phyloP scores from a whole-genome alignment of 2,329 filamentous ascomycete genomes.

The Paecilomyces variotii region DNA sequence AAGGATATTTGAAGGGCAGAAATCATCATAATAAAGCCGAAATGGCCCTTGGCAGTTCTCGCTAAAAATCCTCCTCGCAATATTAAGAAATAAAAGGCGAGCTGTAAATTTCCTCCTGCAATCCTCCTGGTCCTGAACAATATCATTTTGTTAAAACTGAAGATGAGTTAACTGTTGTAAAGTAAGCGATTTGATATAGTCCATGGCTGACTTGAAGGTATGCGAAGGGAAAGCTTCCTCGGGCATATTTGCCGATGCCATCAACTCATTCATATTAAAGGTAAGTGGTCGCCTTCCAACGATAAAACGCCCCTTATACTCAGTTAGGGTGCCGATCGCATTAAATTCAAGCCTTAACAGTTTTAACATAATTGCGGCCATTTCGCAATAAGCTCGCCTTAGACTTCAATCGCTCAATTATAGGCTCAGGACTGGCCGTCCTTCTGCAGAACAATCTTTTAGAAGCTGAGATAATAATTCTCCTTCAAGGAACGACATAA shows the following conservation, averaged over 20 bases:
- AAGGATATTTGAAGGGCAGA: constrained; percentile 19
- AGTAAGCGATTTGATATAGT: too few species aligned
- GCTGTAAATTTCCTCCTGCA: constrained; percentile 19
- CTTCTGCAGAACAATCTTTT: not conserved
- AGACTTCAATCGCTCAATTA: not conserved
- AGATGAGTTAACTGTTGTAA: not conserved
- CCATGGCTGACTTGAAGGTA: too few species aligned
- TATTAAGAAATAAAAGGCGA: constrained; percentile 16
- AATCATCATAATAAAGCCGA: constrained; percentile 20
- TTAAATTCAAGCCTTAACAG: not conserved
- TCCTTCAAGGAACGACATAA: not conserved
- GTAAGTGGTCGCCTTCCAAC: not conserved
- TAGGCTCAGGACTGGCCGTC: not conserved
- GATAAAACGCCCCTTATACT: not conserved
- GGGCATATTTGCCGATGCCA: too few species aligned
- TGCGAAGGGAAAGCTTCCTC: too few species aligned
- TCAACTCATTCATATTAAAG: too few species aligned
- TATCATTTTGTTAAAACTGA: constrained; percentile 19
- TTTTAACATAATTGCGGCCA: not conserved
- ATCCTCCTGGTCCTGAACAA: constrained; percentile 13
- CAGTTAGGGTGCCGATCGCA: not conserved
- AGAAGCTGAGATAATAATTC: not conserved
- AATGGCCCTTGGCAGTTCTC: constrained; percentile 17
- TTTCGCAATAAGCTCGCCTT: not conserved
- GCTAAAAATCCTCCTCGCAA: constrained; percentile 7